Base-by-base conservation (phyloP, 345 rosid genomes). In the Anastatica hierochuntica region DNA sequence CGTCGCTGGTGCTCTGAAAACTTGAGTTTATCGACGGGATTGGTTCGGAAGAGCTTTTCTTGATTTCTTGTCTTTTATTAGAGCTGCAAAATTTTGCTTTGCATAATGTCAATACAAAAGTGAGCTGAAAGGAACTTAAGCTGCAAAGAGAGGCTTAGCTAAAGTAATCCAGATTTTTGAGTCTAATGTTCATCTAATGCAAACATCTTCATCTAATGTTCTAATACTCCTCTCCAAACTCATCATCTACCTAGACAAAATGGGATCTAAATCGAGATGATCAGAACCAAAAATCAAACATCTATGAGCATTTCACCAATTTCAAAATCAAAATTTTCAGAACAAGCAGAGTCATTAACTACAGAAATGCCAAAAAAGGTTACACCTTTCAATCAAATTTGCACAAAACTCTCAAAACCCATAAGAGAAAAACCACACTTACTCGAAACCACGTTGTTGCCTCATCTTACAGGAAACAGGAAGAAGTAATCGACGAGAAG, bases 391-490 rank as follows among this genome's bases (percentile, higher is more conserved):
- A 13, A 66, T 46, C 6, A 2, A 54, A 60, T 41, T 41, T 27
- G 4, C 1, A 41, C 0, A 36, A 20, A 38, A 39, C 12, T 17
- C 40, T 43, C 31, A 45, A 43, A 30, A 0, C 34, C 14, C 18
- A 38, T 4, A 15, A 14, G 10, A 11, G 7, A 21, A 13, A 4
- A 15, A 7, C 2, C 12, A 14, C 1, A 55, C 68, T 56, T 44
- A 87, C 98, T 92, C 70, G 68, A 71, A 62, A 46, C 70, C 70
- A 24, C 82, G 84, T 13, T 68, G 84, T 6, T 71, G 76, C 14
- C 95, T 79, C 79, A 81, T 76, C 63, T 74, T 84, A 64, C 86
- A 90, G 24, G 82, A 76, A 74, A 78, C 75, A n/a, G 83, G 82
- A 20, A 72, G 82, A 20, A 72, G 77, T 1, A 63, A 74, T 8